These are phyloP conservation scores for Fusarium piperis DNA, from an alignment of 2,329 filamentous ascomycete species.

Conservation along the genomic window DNA sequence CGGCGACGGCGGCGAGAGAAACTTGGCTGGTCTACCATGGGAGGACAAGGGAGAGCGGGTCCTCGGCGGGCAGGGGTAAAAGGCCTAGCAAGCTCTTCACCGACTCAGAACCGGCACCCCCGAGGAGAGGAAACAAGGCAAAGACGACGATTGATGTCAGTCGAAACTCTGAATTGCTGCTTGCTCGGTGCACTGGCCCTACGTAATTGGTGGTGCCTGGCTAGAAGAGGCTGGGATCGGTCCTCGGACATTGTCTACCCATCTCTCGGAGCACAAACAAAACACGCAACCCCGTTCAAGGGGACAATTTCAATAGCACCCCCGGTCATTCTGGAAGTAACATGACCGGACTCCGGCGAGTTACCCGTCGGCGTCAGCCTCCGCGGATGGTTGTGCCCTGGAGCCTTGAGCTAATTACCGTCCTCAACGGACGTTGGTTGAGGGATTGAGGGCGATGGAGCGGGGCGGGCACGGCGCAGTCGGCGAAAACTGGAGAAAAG, in stretches of 20 bases:
- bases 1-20: constrained; percentile 18
- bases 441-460: not conserved
- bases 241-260: not conserved
- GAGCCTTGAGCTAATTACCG: not conserved
- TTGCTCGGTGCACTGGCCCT: not conserved
- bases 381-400: not conserved
- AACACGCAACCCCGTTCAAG: not conserved
- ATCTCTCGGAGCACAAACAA: not conserved
- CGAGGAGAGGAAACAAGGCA: not conserved
- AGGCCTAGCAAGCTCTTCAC: constrained; percentile 3
- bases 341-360: not conserved
- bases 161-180: not conserved
- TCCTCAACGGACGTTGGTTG: not conserved
- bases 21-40: constrained; percentile 6
- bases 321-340: not conserved
- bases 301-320: not conserved
- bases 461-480: constrained; percentile 17
- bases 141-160: not conserved
- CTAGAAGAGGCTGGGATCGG: not conserved
- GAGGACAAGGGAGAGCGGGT: constrained; percentile 15
- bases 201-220: not conserved
- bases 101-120: not conserved
- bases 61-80: not conserved
- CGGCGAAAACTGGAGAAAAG: constrained; percentile 28
- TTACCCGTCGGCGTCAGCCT: not conserved